Conservation (phyloP, 495 filamentous ascomycete species). For the Usnea hakonensis region DNA sequence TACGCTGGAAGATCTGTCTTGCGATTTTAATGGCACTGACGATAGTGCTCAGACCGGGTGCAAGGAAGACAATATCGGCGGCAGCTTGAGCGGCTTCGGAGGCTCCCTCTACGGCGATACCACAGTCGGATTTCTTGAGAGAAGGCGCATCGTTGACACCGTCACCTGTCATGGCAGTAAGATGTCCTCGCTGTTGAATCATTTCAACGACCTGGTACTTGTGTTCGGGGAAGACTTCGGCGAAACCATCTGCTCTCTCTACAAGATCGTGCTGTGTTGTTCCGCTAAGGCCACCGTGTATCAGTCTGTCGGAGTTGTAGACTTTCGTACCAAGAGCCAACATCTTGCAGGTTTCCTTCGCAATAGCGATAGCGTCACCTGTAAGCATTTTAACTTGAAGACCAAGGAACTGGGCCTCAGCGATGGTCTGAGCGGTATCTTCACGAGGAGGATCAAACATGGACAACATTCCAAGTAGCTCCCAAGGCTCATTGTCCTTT, state of each 20-base stretch:
- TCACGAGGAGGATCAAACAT: constrained; percentile 76
- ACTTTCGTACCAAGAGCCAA: constrained; percentile 69
- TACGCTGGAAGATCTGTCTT: constrained; percentile 74
- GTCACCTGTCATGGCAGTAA: constrained; percentile 97
- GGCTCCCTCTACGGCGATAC: constrained; percentile 72
- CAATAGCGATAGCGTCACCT: constrained; percentile 72
- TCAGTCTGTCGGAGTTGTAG: constrained; percentile 67
- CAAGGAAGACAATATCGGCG: constrained; percentile 74
- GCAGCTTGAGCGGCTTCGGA: constrained; percentile 70
- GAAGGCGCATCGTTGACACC: constrained; percentile 97
- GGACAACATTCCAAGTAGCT: constrained; percentile 66
- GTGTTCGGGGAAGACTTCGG: constrained; percentile 95
- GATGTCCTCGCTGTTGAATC: constrained; percentile 90
- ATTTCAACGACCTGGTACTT: constrained; percentile 98
- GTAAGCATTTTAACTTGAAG: constrained; percentile 73
- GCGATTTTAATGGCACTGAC: constrained; percentile 72
- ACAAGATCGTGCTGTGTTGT: constrained; percentile 68
- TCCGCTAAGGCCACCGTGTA: constrained; percentile 65
- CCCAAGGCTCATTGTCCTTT: constrained; percentile 59
- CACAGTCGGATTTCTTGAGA: constrained; percentile 85
- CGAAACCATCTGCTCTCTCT: constrained; percentile 62
- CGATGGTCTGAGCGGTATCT: constrained; percentile 69
- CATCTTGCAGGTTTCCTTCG: constrained; percentile 78
- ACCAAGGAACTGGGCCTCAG: constrained; percentile 68
- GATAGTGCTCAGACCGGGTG: constrained; percentile 67